These are phyloP conservation scores for Parastagonospora nodorum DNA, from an alignment of 2,329 filamentous ascomycete species.

Conservation along the genomic window DNA sequence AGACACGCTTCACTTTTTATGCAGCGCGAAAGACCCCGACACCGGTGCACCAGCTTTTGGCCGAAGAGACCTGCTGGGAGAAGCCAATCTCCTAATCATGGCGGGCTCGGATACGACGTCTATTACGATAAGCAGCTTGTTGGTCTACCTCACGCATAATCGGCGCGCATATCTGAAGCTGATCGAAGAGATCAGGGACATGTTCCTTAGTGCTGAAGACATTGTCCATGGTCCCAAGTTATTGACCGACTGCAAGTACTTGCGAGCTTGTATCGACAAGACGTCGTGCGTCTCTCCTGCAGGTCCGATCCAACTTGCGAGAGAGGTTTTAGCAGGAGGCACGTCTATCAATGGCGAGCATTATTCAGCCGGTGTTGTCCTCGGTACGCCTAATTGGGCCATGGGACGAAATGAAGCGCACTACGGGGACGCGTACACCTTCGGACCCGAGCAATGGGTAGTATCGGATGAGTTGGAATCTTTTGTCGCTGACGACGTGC, in stretches of 20 bases:
- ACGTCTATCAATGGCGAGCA: slow-evolving; percentile 13
- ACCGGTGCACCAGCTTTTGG: slow-evolving; percentile 39
- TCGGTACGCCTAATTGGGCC: slow-evolving; percentile 22
- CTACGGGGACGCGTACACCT: slow-evolving; percentile 18
- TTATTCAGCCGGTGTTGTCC: slow-evolving; percentile 18
- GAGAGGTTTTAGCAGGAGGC: slow-evolving; percentile 22
- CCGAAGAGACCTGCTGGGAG: slow-evolving; percentile 42
- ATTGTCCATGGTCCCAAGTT: slow-evolving; percentile 8
- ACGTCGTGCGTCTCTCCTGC: slow-evolving; percentile 18
- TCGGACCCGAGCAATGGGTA: slow-evolving; percentile 25
- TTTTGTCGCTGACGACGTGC: slow-evolving; percentile 10
- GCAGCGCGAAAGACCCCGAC: slow-evolving; percentile 47
- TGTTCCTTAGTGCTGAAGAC: slow-evolving; percentile 11
- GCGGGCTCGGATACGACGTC: slow-evolving; percentile 21
- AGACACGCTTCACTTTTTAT: slow-evolving; percentile 48
- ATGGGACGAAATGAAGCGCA: slow-evolving; percentile 20
- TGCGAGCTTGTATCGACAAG: slow-evolving; percentile 23
- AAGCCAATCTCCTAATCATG: slow-evolving; percentile 17
- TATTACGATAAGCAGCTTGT: slow-evolving; percentile 6
- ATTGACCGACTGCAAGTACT: slow-evolving; percentile 11
- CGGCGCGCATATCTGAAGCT: slow-evolving; percentile 12
- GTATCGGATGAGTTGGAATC: slow-evolving; percentile 4
- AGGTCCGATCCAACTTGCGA: slow-evolving; percentile 16
- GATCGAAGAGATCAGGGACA: slow-evolving; percentile 14
- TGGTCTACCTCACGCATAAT: slow-evolving; percentile 19